These are phyloP conservation scores for Aureobasidium sp. DNA, from an alignment of 2,329 filamentous ascomycete genomes.

Conservation along the genomic window DNA sequence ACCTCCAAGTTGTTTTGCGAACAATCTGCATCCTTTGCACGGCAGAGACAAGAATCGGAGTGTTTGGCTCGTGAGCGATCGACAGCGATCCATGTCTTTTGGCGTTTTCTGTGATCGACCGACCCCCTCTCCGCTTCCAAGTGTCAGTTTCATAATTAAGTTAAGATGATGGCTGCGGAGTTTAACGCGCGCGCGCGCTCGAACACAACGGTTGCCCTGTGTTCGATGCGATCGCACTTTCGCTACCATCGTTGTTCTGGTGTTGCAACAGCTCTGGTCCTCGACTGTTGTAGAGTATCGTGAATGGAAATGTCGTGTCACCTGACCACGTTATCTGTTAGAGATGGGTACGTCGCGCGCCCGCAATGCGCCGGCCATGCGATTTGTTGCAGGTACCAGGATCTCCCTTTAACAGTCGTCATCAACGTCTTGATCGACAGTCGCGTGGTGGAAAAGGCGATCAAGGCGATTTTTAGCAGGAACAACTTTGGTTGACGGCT, in stretches of 20 bases:
- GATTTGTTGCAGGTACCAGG: constrained; percentile 13
- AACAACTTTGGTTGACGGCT: constrained; percentile 1
- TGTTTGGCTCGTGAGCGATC: constrained; percentile 13
- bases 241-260: no score
- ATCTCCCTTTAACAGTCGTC: constrained; percentile 7
- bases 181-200: background rate
- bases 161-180: constrained; percentile 15
- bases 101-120: constrained; percentile 7
- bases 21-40: background rate
- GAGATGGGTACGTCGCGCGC: background rate
- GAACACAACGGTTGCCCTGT: constrained; percentile 3
- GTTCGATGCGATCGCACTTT: background rate
- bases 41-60: background rate
- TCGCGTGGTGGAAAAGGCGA: constrained; percentile 15
- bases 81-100: constrained; percentile 7
- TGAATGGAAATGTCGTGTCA: background rate
- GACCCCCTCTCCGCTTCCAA: constrained; percentile 10
- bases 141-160: constrained; percentile 15
- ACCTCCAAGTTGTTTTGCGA: background rate
- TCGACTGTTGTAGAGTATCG: no score
- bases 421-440: constrained; percentile 15
- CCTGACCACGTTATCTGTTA: background rate
- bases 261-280: no score
- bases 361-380: constrained; percentile 12
- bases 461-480: constrained; percentile 13